Conservation (phyloP, 1,139 yeast genomes). For the Candida buenavistaensis region DNA sequence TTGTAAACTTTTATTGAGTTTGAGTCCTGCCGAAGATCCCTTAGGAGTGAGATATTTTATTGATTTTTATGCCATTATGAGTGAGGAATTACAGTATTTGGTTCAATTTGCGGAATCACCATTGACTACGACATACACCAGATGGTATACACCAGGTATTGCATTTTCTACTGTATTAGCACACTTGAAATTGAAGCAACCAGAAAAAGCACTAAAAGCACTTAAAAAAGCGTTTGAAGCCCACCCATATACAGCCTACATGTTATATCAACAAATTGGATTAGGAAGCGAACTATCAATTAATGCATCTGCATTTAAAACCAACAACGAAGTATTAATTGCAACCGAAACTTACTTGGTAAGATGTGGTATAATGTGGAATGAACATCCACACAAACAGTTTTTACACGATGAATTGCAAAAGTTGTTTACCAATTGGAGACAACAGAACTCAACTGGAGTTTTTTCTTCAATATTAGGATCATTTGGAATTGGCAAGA, state of each 20-base stretch:
- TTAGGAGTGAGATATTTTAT: constrained; percentile 80
- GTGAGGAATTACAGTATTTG: constrained; percentile 65
- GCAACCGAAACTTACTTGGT: constrained; percentile 54
- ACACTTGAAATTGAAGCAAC: constrained; percentile 39
- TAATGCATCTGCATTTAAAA: constrained; percentile 22
- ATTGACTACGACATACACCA: constrained; percentile 53
- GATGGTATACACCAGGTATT: constrained; percentile 76
- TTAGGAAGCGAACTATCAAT: constrained; percentile 21
- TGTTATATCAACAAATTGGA: constrained; percentile 46
- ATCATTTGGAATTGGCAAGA: constrained; percentile 8
- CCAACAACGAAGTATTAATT: constrained; percentile 28
- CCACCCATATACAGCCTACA: constrained; percentile 62
- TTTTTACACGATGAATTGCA: constrained; percentile 46
- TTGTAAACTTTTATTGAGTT: constrained; percentile 65
- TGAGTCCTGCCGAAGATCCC: constrained; percentile 82
- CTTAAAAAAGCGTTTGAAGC: constrained; percentile 51
- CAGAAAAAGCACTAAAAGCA: constrained; percentile 45
- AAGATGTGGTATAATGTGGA: constrained; percentile 52
- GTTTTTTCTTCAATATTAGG: constrained; percentile 18
- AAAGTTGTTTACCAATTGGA: constrained; percentile 7
- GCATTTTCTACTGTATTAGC: constrained; percentile 71
- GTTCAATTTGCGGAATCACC: constrained; percentile 56
- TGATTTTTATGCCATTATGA: constrained; percentile 72
- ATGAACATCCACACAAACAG: constrained; percentile 40
- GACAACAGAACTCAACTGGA: constrained; percentile 9